Evolutionary conservation across 345 rosid genomes (phyloP).

Genomic region (Ceriops decandra): DNA sequence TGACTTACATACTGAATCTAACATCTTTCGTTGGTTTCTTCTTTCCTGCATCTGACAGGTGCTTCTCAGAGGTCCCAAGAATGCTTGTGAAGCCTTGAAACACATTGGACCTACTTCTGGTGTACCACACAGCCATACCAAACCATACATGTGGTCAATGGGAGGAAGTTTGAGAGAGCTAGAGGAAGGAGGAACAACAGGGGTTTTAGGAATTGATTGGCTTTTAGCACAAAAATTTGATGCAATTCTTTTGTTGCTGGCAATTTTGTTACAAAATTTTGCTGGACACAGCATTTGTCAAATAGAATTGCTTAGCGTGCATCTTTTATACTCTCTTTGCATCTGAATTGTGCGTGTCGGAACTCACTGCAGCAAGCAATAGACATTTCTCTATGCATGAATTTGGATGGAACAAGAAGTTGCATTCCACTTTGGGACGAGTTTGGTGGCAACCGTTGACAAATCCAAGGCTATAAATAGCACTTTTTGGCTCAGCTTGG

Average conservation of each 20-base stretch:
- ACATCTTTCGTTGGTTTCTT: neutral
- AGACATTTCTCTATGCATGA: too few species aligned
- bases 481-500: too few species aligned
- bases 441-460: too few species aligned
- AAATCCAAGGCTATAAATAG: too few species aligned
- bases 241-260: constrained; percentile 21
- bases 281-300: constrained; percentile 22
- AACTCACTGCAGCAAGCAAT: too few species aligned
- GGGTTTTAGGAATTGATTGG: constrained; percentile 63
- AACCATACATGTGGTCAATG: constrained; percentile 66
- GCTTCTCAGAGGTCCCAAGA: constrained; percentile 37
- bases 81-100: neutral
- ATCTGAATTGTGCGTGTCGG: too few species aligned
- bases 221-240: constrained; percentile 16
- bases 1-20: neutral
- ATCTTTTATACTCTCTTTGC: neutral
- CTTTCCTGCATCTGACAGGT: constrained; percentile 33
- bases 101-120: constrained; percentile 39
- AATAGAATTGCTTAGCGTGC: constrained; percentile 6
- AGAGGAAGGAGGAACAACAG: constrained; percentile 81
- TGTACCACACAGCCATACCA: constrained; percentile 79
- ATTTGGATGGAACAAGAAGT: too few species aligned
- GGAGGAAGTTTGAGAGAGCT: constrained; percentile 90
- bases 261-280: constrained; percentile 32
- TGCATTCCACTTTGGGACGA: too few species aligned